Evolutionary conservation across 805 yeast genomes (phyloP).

Genomic region (Pichia paraexigua): DNA sequence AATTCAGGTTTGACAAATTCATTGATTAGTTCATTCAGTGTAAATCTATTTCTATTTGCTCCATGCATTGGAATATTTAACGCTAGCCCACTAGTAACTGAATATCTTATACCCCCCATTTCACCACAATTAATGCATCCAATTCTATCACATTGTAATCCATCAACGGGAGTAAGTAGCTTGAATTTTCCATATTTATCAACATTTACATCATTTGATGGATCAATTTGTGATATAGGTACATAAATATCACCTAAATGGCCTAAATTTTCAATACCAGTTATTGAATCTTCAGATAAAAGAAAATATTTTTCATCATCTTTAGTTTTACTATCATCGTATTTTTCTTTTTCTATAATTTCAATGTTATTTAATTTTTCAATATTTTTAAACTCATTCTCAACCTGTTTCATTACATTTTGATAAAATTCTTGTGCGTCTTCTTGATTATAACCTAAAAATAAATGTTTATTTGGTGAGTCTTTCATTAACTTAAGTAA

Average conservation of each 20-base stretch:
- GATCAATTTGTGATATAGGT: constrained; percentile 73
- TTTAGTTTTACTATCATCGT: constrained; percentile 13
- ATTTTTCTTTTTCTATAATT: constrained; percentile 8
- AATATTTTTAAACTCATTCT: constrained; percentile 38
- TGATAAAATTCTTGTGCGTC: constrained; percentile 97
- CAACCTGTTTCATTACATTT: constrained; percentile 58
- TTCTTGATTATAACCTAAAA: constrained; percentile 84
- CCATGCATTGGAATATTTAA: constrained; percentile 49
- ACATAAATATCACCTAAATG: constrained; percentile 57
- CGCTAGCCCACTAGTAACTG: constrained; percentile 68
- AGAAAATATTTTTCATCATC: constrained; percentile 20
- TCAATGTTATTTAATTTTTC: constrained; percentile 17
- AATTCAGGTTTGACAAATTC: constrained; percentile 75
- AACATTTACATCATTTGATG: constrained; percentile 42
- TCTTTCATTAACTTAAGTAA: constrained; percentile 63
- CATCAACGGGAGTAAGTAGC: constrained; percentile 85
- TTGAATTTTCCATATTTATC: constrained; percentile 44
- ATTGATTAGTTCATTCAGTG: constrained; percentile 45
- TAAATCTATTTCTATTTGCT: constrained; percentile 33
- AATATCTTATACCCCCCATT: constrained; percentile 82
- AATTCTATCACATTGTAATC: constrained; percentile 77
- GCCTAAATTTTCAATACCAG: constrained; percentile 42
- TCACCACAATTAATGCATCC: constrained; percentile 91
- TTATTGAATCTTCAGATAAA: constrained; percentile 24
- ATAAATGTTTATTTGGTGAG: constrained; percentile 69